Base-by-base conservation (phyloP, 495 filamentous ascomycete species). In the Antarctomyces pellizariae region DNA sequence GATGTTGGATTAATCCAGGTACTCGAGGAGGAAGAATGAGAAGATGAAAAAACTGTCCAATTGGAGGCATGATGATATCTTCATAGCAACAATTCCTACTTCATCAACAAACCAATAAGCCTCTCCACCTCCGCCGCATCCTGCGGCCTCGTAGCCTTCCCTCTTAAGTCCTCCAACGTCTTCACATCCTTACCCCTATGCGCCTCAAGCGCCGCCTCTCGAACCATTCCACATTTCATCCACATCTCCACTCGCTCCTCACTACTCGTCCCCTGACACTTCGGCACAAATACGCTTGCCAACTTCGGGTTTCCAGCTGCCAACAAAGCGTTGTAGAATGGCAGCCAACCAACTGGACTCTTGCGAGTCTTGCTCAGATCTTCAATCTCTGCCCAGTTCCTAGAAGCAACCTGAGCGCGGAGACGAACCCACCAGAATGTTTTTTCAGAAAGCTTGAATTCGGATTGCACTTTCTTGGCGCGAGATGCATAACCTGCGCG, bases 321-420 rank as follows among this genome's bases (percentile, higher is more conserved):
- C 4, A 95, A 49, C 25, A 75, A 64, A 39, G 83, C 76, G 46
- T 83, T 86, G 57, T 73, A 93, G 50, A 89, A 97, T 5, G 89
- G 78, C 70, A 86, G 80, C 89, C 89, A 97, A 22, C 83, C 86
- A 43, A 97, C 93, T n/a, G 86, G 75, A 24, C 71, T 77, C 41
- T 83, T 89, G 25, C 59, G 54, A 24, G 49, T 57, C 41, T 63
- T 66, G 24, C 62, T 66, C 35, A 77, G 61, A 34, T 92, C 82
- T 48, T 95, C 83, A 31, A 97, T 54, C 43, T 92, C 89, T 20
- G 61, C 64, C 80, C 82, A 95, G 43, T 91, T 74, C 20, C 86
- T 66, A 44, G 73, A 76, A 8, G 74, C 71, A 3, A 95, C 80
- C 25, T 95, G 54, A 3, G 82, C 86, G 37, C 89, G 69, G 22